Evolutionary conservation across 192 early-diverging fungal species (phyloP).

Genomic region (Mortierella alpina): DNA sequence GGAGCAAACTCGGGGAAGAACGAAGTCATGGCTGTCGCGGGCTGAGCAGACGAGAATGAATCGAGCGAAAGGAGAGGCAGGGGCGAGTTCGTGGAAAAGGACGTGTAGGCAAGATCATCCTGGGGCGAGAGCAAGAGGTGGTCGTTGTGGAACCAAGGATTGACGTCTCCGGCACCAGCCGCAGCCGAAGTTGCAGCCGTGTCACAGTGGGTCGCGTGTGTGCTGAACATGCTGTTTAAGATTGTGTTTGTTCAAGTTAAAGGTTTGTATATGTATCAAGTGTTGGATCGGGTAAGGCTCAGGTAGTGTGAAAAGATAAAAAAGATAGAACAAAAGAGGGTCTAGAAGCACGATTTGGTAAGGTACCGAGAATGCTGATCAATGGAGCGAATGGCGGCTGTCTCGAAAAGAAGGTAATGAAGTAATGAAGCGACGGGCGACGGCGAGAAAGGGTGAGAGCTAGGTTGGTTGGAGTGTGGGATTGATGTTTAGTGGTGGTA

Average conservation of each 20-base stretch:
- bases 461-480: background rate
- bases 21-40: slow-evolving; percentile 21
- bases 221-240: slow-evolving; percentile 10
- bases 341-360: background rate
- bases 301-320: background rate
- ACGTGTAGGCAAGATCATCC: slow-evolving; percentile 34
- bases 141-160: slow-evolving; percentile 16
- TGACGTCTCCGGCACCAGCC: background rate
- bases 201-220: background rate
- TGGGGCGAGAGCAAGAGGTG: slow-evolving; percentile 19
- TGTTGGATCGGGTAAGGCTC: slow-evolving; percentile 8
- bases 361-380: slow-evolving; percentile 10
- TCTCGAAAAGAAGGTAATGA: slow-evolving; percentile 6
- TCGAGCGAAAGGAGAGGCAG: slow-evolving; percentile 29
- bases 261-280: background rate
- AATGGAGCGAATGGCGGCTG: too few species aligned
- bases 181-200: background rate
- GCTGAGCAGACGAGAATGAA: slow-evolving; percentile 15
- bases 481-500: slow-evolving; percentile 3
- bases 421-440: too few species aligned
- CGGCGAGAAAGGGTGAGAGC: background rate
- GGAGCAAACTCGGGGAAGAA: slow-evolving; percentile 24
- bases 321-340: background rate
- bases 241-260: background rate
- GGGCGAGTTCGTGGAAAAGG: slow-evolving; percentile 25